A percentile compares a stretch with the other conserved stretches of the same genome.
Conservation (phyloP, 73 alveolate species). For the Tetrahymena thermophila region DNA sequence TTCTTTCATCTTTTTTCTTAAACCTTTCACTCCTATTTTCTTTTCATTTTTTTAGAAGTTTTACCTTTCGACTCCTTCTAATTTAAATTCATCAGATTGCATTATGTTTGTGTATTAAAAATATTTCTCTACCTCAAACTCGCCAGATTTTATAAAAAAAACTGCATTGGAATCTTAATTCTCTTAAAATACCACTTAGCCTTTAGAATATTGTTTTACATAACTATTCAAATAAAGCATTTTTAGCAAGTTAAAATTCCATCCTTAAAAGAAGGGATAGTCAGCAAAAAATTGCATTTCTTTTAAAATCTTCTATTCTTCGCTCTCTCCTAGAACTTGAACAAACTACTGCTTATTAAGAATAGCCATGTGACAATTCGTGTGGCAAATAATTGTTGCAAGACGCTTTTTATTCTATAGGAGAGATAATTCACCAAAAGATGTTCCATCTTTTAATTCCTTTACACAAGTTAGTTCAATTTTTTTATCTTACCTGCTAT, state of each 20-base stretch:
- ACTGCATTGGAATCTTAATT: not conserved
- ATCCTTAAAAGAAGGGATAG: constrained; percentile 11
- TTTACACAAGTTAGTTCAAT: constrained; percentile 3
- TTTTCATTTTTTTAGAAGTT: not conserved
- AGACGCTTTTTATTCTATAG: constrained; percentile 15
- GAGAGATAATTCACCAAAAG: constrained; percentile 23
- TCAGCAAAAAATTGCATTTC: constrained; percentile 38
- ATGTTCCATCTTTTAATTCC: not conserved
- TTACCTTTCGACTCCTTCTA: not conserved
- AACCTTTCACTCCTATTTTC: not conserved
- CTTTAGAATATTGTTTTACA: not conserved
- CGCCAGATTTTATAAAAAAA: constrained; percentile 10
- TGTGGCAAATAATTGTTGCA: not conserved
- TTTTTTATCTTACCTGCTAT: not conserved
- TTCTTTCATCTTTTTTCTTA: not conserved
- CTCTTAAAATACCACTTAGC: constrained; percentile 1
- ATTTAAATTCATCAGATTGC: not conserved
- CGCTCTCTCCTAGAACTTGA: constrained; percentile 10
- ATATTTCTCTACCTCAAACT: constrained; percentile 2
- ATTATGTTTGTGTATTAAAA: not conserved
- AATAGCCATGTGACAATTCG: constrained; percentile 15
- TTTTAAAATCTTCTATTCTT: constrained; percentile 9
- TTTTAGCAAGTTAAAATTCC: constrained; percentile 25
- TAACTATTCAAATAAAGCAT: not conserved
- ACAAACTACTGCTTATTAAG: constrained; percentile 13